A percentile compares a stretch with the other conserved stretches of the same genome.
Evolutionary conservation across 1,284 basidiomycete species (phyloP).

Genomic region (Thecaphora frezii): DNA sequence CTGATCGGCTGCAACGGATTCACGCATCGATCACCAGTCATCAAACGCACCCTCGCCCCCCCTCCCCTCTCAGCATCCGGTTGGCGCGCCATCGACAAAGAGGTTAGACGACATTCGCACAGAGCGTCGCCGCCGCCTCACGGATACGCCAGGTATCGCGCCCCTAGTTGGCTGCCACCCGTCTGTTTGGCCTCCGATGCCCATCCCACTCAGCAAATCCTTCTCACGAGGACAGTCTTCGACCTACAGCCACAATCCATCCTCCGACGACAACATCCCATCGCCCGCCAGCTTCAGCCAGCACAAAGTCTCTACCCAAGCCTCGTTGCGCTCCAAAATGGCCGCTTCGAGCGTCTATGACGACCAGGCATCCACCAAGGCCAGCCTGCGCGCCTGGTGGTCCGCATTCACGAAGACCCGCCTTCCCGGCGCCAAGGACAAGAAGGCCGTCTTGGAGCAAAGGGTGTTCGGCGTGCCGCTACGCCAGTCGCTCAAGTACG

Average conservation of each 20-base stretch:
- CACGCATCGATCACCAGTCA: too few species aligned
- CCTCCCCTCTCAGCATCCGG: too few species aligned
- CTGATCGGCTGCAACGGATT: too few species aligned
- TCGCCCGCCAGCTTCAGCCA: background rate
- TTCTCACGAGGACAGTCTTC: background rate
- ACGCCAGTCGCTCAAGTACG: conserved; percentile 78
- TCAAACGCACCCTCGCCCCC: too few species aligned
- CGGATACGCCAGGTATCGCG: too few species aligned
- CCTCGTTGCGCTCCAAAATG: background rate
- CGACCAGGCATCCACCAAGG: conserved; percentile 45
- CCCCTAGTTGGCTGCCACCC: too few species aligned
- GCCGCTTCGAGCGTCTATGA: conserved; percentile 5
- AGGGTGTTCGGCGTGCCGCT: conserved; percentile 80
- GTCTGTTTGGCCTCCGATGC: background rate
- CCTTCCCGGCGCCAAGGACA: conserved; percentile 4
- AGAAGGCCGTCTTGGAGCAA: conserved; percentile 18
- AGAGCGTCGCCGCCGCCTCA: too few species aligned
- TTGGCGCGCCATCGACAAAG: too few species aligned
- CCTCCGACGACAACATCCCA: background rate
- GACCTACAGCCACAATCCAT: background rate
- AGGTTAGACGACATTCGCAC: too few species aligned
- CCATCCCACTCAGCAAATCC: background rate
- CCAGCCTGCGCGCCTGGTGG: conserved; percentile 45
- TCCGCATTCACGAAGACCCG: conserved; percentile 46
- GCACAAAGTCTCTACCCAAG: too few species aligned